Evolutionary conservation across 2,329 filamentous ascomycete genomes (phyloP).

Genomic region (Aureobasidium sp.): DNA sequence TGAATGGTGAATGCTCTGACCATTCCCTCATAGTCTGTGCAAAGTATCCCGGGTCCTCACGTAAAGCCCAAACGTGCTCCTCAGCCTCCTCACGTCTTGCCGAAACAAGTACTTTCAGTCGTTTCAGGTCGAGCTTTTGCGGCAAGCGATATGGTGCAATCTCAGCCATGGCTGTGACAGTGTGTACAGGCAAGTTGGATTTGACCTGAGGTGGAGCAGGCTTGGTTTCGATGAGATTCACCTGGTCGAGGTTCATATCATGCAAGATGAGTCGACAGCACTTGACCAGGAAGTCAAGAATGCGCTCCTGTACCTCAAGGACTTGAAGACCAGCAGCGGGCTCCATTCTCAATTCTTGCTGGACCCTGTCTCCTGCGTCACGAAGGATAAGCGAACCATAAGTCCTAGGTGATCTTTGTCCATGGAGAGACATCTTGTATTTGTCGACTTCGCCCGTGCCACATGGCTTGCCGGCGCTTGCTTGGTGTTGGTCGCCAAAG

Average conservation of each 20-base stretch:
- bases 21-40: constrained; percentile 33
- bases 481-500: constrained; percentile 34
- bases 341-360: constrained; percentile 2
- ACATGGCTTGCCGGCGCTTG: background rate
- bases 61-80: constrained; percentile 47
- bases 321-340: constrained; percentile 29
- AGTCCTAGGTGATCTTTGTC: constrained; percentile 22
- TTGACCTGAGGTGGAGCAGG: constrained; percentile 13
- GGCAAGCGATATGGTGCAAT: constrained; percentile 48
- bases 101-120: constrained; percentile 36
- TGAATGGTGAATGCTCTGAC: constrained; percentile 40
- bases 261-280: constrained; percentile 43
- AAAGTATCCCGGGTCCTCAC: constrained; percentile 53
- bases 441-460: constrained; percentile 12
- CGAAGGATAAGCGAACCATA: constrained; percentile 27
- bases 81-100: constrained; percentile 36
- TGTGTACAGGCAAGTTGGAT: background rate
- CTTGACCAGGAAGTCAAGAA: constrained; percentile 41
- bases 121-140: constrained; percentile 36
- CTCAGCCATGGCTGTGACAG: constrained; percentile 21
- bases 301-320: constrained; percentile 43
- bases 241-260: constrained; percentile 32
- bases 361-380: constrained; percentile 30
- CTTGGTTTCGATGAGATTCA: constrained; percentile 15
- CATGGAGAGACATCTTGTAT: constrained; percentile 21